Evolutionary conservation across 2,329 filamentous ascomycete genomes (phyloP), one percentile per base, ranked within the genome.

Genomic region (Trichophaea hybrida): DNA sequence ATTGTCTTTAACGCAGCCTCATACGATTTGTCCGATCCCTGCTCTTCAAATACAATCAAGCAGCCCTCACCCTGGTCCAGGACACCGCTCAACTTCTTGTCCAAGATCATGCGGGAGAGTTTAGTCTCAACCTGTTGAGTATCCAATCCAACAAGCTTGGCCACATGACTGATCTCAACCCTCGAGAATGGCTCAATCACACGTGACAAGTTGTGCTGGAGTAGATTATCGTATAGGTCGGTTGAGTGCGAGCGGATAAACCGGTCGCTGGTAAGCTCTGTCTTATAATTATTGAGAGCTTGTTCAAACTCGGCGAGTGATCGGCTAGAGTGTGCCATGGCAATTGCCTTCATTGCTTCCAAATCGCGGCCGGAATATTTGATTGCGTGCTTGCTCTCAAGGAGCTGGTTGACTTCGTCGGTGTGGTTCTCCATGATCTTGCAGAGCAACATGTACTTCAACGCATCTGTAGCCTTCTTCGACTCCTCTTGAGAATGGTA

Each of bases 361-460:
- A 98, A 82, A 71, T 88, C 93, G 75, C 91, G 88, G 69, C 91
- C 89, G 35, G 90, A 90, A 72, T 98, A 97, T 75, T 94, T 93
- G 71, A 94, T 82, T 43, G 94, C 93, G 73, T 96, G 90, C 80
- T 98, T 98, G 58, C 88, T 94, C 34, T 86, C 82, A 82, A 98
- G 88, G 67, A 98, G 81, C 71, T 86, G 83, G 75, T 91, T 94
- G 72, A 98, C 91, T 73, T 98, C 94, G 76, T 97, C 90, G 66
- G 83, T 88, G 44, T 94, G 79, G 75, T 98, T 98, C 68, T 98
- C 80, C 94, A 98, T 98, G 73, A 98, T 93, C 78, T 98, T 98
- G 83, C 93, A 97, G 38, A 98, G 83, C 58, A 98, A 81, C 93
- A 98, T 98, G 78, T 98, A 98, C 77, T 98, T 93, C 66, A 98